These are phyloP conservation scores for Ambrosia trifida DNA, from an alignment of 129 eudicot genomes.

Conservation along the genomic window DNA sequence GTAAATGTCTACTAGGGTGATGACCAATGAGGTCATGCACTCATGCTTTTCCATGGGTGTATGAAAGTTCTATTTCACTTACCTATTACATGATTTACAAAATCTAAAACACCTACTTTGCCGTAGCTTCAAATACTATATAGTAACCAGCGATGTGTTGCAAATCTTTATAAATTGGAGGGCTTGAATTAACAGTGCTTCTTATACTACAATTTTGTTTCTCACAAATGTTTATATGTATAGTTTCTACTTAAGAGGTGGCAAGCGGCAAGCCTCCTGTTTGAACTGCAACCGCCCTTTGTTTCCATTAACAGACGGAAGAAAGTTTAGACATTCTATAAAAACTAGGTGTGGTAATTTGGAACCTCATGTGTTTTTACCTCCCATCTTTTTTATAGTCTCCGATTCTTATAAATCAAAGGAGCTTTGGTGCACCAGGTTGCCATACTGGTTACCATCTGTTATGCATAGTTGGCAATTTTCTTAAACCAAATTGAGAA, in stretches of 20 bases:
- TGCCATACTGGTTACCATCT: background rate
- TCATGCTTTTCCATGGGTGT: background rate
- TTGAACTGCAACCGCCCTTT: no score
- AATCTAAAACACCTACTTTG: background rate
- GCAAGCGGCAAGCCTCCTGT: no score
- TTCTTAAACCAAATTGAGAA: background rate
- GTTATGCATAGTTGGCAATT: constrained; percentile 1
- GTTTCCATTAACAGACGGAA: background rate
- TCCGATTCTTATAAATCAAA: no score
- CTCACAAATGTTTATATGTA: constrained; percentile 5
- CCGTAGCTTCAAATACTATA: background rate
- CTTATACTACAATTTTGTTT: background rate
- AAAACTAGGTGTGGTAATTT: background rate
- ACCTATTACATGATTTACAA: background rate
- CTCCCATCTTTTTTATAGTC: no score
- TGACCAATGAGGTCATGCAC: background rate
- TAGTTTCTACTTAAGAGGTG: background rate
- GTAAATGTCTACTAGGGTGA: background rate
- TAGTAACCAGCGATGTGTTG: background rate
- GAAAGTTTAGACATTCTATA: background rate
- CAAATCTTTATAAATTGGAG: background rate
- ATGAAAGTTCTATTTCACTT: background rate
- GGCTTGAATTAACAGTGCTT: background rate
- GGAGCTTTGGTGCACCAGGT: background rate
- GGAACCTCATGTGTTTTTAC: background rate